Evolutionary conservation across 306 rosid genomes (phyloP).

Genomic region (Prunus mira): DNA sequence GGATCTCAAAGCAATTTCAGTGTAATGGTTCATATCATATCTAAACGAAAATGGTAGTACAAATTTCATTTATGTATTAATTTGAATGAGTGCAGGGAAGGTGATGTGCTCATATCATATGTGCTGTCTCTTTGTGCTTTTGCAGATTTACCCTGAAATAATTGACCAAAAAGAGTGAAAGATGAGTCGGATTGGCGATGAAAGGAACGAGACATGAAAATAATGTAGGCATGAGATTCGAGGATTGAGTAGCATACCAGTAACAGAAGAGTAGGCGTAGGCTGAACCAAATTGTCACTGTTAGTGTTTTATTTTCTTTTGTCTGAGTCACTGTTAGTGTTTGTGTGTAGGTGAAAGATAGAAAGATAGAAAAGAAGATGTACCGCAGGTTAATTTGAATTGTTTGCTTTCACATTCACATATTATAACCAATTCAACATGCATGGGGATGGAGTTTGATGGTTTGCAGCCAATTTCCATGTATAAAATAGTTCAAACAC

Average conservation of each 20-base stretch:
- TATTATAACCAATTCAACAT: not conserved
- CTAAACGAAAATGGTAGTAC: not conserved
- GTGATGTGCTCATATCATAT: not conserved
- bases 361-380: not conserved
- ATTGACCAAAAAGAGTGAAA: constrained; percentile 7
- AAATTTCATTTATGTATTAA: no score
- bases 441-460: not conserved
- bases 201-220: not conserved
- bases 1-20: not conserved
- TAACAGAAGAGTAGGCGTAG: not conserved
- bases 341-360: not conserved
- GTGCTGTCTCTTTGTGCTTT: not conserved
- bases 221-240: not conserved
- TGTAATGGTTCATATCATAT: not conserved
- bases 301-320: no score
- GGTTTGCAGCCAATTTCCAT: not conserved
- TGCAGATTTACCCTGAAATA: constrained; percentile 43
- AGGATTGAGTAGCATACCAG: not conserved
- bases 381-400: not conserved
- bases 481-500: not conserved
- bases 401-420: not conserved
- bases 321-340: not conserved
- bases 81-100: not conserved
- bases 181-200: not conserved
- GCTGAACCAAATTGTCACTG: not conserved